Evolutionary conservation across 148 eudicot species (phyloP).

Genomic region (Vaccinium corymbosum): DNA sequence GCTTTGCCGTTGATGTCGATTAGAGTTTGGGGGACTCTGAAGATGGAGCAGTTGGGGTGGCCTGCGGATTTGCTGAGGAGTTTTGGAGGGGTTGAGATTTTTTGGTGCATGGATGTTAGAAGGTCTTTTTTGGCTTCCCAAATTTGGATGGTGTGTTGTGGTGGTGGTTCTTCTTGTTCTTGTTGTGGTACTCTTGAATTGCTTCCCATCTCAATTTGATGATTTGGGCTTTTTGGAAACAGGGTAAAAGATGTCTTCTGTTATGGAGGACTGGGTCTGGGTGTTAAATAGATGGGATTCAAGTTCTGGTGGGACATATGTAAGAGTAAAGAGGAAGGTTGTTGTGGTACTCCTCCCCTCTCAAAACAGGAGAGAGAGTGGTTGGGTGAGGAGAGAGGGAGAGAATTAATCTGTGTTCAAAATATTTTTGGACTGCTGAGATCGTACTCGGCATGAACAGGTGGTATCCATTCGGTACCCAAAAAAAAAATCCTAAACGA

Average conservation of each 20-base stretch:
- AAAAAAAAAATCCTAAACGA: too few species aligned
- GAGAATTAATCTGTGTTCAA: too few species aligned
- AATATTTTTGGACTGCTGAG: too few species aligned
- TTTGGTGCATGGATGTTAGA: constrained; percentile 26
- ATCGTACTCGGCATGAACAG: too few species aligned
- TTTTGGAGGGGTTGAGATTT: constrained; percentile 34
- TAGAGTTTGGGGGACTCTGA: constrained; percentile 61
- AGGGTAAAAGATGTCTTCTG: not conserved
- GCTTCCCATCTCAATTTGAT: constrained; percentile 8
- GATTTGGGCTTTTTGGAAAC: not conserved
- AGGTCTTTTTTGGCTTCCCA: constrained; percentile 33
- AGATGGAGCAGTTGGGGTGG: constrained; percentile 57
- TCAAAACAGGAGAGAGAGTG: too few species aligned
- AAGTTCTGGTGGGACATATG: not conserved
- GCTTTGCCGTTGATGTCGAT: constrained; percentile 41
- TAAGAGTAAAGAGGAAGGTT: not conserved
- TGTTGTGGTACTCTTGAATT: not conserved
- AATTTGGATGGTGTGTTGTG: constrained; percentile 18
- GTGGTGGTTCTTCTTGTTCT: constrained; percentile 14
- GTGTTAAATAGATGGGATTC: not conserved
- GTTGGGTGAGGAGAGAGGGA: too few species aligned
- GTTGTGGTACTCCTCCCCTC: not conserved
- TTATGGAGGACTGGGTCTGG: not conserved
- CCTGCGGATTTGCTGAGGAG: constrained; percentile 63
- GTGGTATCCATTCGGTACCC: too few species aligned